phyloP scores from a whole-genome alignment of 1,284 basidiomycete genomes.

The Cerrena zonata region DNA sequence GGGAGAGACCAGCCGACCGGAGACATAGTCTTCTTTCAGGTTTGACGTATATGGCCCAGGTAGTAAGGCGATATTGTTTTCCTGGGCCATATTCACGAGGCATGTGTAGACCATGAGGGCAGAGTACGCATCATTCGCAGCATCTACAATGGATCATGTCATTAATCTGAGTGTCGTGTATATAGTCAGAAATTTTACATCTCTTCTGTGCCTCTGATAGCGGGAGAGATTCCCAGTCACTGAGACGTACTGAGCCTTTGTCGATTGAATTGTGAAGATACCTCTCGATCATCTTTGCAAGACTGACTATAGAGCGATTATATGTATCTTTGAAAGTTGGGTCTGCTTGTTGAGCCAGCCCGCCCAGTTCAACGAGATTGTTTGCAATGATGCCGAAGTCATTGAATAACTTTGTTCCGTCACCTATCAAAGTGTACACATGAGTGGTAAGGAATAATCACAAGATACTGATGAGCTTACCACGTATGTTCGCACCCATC shows the following conservation, averaged over 20 bases:
- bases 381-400: slow-evolving; percentile 52
- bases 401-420: slow-evolving; percentile 54
- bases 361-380: slow-evolving; percentile 53
- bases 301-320: slow-evolving; percentile 44
- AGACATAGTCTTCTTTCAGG: slow-evolving; percentile 17
- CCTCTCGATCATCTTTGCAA: slow-evolving; percentile 47
- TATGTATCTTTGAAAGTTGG: slow-evolving; percentile 30
- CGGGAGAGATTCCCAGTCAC: slow-evolving; percentile 49
- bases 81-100: slow-evolving; percentile 34
- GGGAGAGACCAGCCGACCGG: slow-evolving; percentile 2
- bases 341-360: slow-evolving; percentile 46
- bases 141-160: slow-evolving; percentile 33
- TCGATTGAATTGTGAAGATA: slow-evolving; percentile 44
- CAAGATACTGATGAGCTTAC: slow-evolving; percentile 30
- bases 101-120: slow-evolving; percentile 43
- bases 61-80: slow-evolving; percentile 23
- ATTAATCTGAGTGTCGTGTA: background rate
- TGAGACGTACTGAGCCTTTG: slow-evolving; percentile 48
- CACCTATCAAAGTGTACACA: slow-evolving; percentile 34
- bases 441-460: background rate
- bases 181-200: slow-evolving; percentile 32
- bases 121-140: slow-evolving; percentile 57
- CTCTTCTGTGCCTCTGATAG: slow-evolving; percentile 40
- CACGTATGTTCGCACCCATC: slow-evolving; percentile 55
- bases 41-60: slow-evolving; percentile 26